A percentile compares a stretch with the other conserved stretches of the same genome.
phyloP scores from a whole-genome alignment of 2,329 filamentous ascomycete species.

The Paraconiothyrium sp. region DNA sequence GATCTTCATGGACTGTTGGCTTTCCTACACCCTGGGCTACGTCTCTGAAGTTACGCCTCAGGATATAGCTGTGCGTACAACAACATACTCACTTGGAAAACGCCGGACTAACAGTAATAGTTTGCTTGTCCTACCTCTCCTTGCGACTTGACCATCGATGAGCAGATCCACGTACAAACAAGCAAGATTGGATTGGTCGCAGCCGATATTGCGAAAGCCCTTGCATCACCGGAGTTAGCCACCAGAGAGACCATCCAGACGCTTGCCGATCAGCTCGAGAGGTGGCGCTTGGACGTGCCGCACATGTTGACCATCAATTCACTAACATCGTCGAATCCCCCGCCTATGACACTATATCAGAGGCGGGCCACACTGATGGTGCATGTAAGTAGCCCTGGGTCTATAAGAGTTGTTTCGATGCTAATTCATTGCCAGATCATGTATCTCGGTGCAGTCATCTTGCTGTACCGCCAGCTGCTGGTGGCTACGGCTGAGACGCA shows the following conservation, averaged over 20 bases:
- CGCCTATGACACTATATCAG: slow-evolving; percentile 41
- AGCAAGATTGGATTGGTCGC: slow-evolving; percentile 49
- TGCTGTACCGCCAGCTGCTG: slow-evolving; percentile 48
- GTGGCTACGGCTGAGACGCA: slow-evolving; percentile 45
- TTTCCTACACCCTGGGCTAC: slow-evolving; percentile 51
- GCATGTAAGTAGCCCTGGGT: slow-evolving; percentile 35
- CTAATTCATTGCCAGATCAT: slow-evolving; percentile 40
- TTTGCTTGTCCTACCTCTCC: slow-evolving; percentile 29
- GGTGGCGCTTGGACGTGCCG: slow-evolving; percentile 47
- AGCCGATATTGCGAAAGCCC: slow-evolving; percentile 46
- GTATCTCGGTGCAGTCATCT: slow-evolving; percentile 49
- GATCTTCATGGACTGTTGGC: slow-evolving; percentile 52
- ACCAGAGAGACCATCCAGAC: slow-evolving; percentile 41
- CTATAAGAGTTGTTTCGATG: background rate
- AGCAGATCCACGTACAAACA: slow-evolving; percentile 46
- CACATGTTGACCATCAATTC: slow-evolving; percentile 40
- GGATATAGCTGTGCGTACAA: slow-evolving; percentile 39
- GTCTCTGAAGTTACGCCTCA: slow-evolving; percentile 39
- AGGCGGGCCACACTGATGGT: slow-evolving; percentile 49
- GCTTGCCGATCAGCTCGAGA: slow-evolving; percentile 44
- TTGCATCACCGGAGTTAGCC: slow-evolving; percentile 41
- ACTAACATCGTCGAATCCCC: slow-evolving; percentile 36
- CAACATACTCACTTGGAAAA: background rate
- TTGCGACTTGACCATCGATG: slow-evolving; percentile 35
- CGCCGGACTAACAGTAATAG: slow-evolving; percentile 32